Conservation (phyloP, 1,284 basidiomycete species). For the Fomitiporia mediterranea region DNA sequence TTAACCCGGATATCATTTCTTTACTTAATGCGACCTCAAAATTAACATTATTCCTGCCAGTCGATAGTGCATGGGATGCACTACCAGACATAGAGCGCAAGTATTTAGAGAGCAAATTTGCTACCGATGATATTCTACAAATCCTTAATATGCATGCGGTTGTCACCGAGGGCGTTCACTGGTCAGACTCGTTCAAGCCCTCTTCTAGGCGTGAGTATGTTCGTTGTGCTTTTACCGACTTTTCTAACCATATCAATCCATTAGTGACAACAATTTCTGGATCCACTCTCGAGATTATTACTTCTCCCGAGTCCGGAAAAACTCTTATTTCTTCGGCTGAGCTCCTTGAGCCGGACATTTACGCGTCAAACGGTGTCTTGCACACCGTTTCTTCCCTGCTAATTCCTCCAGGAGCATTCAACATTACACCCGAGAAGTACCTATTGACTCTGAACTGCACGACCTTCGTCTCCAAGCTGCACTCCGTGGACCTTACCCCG, state of each 20-base stretch:
- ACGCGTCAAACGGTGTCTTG: conserved; percentile 92
- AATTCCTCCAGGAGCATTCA: conserved; percentile 70
- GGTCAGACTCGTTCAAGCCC: conserved; percentile 58
- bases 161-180: conserved; percentile 49
- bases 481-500: conserved; percentile 71
- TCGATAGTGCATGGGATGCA: conserved; percentile 72
- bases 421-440: conserved; percentile 89
- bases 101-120: conserved; percentile 85
- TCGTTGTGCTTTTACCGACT: conserved; percentile 9
- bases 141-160: conserved; percentile 80
- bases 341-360: conserved; percentile 72
- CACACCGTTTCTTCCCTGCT: conserved; percentile 86
- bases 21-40: conserved; percentile 61
- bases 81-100: conserved; percentile 66
- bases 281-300: conserved; percentile 55
- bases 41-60: conserved; percentile 88
- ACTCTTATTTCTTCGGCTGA: conserved; percentile 62
- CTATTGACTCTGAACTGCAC: conserved; percentile 88
- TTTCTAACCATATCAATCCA: too few relatives aligned
- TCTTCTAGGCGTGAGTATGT: conserved; percentile 48
- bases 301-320: conserved; percentile 41
- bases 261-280: conserved; percentile 74
- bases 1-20: conserved; percentile 52
- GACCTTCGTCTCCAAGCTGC: conserved; percentile 83
- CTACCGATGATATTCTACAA: conserved; percentile 69